Conservation (phyloP, 2,329 filamentous ascomycete species). For the Knufia petricola region DNA sequence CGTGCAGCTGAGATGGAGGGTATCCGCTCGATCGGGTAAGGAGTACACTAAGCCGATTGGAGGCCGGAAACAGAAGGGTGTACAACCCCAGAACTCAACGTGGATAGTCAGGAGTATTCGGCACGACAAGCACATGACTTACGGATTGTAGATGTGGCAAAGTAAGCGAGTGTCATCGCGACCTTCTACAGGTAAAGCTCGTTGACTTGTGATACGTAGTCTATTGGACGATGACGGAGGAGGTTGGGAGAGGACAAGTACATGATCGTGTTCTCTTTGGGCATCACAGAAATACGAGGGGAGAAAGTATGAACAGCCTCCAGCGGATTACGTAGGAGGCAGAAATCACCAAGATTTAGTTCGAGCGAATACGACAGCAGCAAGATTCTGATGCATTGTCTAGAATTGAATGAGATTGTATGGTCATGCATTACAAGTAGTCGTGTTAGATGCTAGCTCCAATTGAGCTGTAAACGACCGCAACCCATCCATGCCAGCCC, state of each 20-base stretch:
- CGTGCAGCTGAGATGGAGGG: background rate
- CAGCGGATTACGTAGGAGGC: conserved; percentile 5
- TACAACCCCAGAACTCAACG: conserved; percentile 2
- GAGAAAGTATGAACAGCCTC: background rate
- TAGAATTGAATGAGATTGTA: background rate
- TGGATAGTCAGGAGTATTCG: conserved; percentile 5
- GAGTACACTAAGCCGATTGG: background rate
- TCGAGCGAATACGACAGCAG: too few species aligned
- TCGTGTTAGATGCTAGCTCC: background rate
- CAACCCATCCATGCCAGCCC: conserved; percentile 8
- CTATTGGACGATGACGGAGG: background rate
- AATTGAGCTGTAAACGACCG: background rate
- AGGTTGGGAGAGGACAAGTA: conserved; percentile 1
- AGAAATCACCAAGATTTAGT: background rate
- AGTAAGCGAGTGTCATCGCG: too few species aligned
- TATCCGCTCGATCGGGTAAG: background rate
- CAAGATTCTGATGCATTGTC: too few species aligned
- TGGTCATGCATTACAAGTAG: conserved; percentile 7
- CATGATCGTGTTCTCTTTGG: background rate
- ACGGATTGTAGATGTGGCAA: background rate
- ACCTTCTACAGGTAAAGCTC: too few species aligned
- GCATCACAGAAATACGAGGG: background rate
- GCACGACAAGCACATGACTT: background rate
- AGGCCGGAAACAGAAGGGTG: background rate
- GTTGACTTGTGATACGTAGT: background rate